Conservation (phyloP, 495 filamentous ascomycete species). For the Amorphotheca resinae region DNA sequence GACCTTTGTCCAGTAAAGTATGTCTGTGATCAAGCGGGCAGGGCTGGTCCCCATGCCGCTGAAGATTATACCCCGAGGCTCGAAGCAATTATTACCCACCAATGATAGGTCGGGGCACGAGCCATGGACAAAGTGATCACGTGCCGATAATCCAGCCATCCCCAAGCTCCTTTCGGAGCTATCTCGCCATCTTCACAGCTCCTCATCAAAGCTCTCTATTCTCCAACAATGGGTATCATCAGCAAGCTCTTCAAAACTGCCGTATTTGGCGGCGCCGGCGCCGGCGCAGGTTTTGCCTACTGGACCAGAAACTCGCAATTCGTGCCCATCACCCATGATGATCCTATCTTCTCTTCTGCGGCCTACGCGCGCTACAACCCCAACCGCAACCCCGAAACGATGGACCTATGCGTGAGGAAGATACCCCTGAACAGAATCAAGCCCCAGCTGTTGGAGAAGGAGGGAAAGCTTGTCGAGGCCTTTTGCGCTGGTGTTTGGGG, state of each 20-base stretch:
- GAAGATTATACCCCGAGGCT: too few relatives aligned
- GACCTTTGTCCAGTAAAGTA: too few relatives aligned
- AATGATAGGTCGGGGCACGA: too few relatives aligned
- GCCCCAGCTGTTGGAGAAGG: constrained; percentile 44
- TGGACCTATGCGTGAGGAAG: constrained; percentile 49
- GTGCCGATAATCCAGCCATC: too few relatives aligned
- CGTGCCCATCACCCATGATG: constrained; percentile 26
- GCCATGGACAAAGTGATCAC: too few relatives aligned
- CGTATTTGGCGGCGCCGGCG: background rate
- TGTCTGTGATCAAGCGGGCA: too few relatives aligned
- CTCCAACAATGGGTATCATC: constrained; percentile 1
- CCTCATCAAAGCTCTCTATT: background rate
- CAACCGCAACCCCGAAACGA: constrained; percentile 43
- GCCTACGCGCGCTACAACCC: constrained; percentile 48
- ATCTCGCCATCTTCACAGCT: background rate
- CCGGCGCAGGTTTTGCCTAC: background rate
- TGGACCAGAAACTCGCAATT: constrained; percentile 16
- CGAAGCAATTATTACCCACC: too few relatives aligned
- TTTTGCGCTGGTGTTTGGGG: constrained; percentile 20
- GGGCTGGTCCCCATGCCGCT: too few relatives aligned
- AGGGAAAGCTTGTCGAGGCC: constrained; percentile 17
- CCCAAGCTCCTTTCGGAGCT: too few relatives aligned
- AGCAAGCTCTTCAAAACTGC: background rate
- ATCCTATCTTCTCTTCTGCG: constrained; percentile 48
- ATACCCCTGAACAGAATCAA: constrained; percentile 51